Evolutionary conservation across 108 stramenopile species (phyloP).

Genomic region (Cylindrotheca fusiformis): DNA sequence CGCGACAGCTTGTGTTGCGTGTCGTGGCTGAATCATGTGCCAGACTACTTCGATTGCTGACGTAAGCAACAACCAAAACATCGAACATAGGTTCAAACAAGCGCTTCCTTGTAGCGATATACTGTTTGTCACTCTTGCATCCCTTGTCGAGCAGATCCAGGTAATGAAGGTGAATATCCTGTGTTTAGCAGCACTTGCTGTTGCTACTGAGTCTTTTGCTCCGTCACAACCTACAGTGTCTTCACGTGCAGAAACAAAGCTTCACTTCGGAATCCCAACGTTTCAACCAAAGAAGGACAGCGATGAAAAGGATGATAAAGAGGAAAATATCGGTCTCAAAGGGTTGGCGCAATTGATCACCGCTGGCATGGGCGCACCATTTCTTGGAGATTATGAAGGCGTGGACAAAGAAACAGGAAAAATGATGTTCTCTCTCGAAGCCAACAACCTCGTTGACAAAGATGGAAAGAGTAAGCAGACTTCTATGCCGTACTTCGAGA

Average conservation of each 20-base stretch:
- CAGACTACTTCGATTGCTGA: too few species aligned
- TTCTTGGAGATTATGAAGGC: conserved; percentile 81
- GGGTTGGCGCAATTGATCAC: conserved; percentile 76
- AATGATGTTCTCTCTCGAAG: conserved; percentile 83
- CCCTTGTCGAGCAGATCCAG: too few species aligned
- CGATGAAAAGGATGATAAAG: conserved; percentile 21
- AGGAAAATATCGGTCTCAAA: conserved; percentile 51
- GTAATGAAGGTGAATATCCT: too few species aligned
- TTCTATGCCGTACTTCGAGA: conserved; percentile 84
- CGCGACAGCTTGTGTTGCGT: too few species aligned
- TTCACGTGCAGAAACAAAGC: background rate
- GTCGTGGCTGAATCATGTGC: too few species aligned
- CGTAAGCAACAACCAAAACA: too few species aligned
- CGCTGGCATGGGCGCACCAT: conserved; percentile 79
- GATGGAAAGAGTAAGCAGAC: conserved; percentile 83
- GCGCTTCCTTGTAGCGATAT: too few species aligned
- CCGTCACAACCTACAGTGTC: conserved; percentile 6
- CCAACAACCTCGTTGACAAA: conserved; percentile 86
- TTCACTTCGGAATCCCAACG: conserved; percentile 46
- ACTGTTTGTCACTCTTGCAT: too few species aligned
- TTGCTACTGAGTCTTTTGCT: conserved; percentile 7
- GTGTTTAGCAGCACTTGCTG: background rate
- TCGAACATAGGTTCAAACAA: too few species aligned
- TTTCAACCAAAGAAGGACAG: conserved; percentile 34
- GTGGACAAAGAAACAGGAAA: conserved; percentile 84